Evolutionary conservation across 106 monocot genomes (phyloP), one percentile per base, ranked within the genome.

Genomic region (Posidonia australis): DNA sequence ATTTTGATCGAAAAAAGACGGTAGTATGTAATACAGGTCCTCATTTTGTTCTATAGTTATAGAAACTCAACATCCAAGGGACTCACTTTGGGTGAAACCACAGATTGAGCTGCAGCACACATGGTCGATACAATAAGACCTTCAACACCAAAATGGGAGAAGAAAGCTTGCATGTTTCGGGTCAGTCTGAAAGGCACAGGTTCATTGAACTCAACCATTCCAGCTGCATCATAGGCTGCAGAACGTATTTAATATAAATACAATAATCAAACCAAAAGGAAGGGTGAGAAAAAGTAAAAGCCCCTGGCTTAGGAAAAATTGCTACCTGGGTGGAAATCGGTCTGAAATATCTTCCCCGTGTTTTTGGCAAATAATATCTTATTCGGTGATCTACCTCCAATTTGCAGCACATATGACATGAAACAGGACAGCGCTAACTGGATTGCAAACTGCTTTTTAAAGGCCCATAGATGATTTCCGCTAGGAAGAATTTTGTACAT

Each of bases 401-500:
- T 98, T 69, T 88, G 98, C 49, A 98, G 73, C 85, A 98, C 87
- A 76, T 87, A 91, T 1, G 98, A 98, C 71, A 98, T 83, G 54
- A 98, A 98, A 67, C 87, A 87, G 31, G 87, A 87, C 17, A 98
- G 87, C 51, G 91, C 98, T 19, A 98, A 68, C 58, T 98, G 98
- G 44, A 85, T 74, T 12, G 91, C 82, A 67, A 98, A 98, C 66
- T 98, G 98, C 58, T 98, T 98, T 73, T 91, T 98, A 72, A 98
- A 98, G 20, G 91, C 79, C 98, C 98, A 91, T n/a, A 98, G 76
- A 67, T 91, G 87, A 67, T 90, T 87, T 10, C 98, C 91, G 76
- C 77, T 98, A 51, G 98, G 90, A 23, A 98, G 84, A 41, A 84
- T 91, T 74, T 98, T 98, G 75, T 98, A 87, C 91, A 98, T 98